phyloP scores from a whole-genome alignment of 2,329 filamentous ascomycete genomes.

The Pseudogymnoascus sp. region DNA sequence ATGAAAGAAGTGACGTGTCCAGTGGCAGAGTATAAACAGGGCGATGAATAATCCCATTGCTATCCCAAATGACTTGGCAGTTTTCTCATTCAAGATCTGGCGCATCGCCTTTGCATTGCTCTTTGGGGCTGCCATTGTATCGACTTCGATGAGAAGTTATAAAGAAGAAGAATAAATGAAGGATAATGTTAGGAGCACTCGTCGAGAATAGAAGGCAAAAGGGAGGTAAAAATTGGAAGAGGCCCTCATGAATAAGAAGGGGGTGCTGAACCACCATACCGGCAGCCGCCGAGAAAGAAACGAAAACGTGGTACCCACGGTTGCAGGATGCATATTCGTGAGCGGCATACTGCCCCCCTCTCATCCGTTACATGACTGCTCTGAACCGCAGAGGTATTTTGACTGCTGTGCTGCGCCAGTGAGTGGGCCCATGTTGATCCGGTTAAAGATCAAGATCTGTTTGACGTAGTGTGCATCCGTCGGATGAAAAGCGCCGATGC shows the following conservation, averaged over 20 bases:
- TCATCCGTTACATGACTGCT: background rate
- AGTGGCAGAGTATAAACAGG: conserved; percentile 16
- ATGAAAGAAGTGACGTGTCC: conserved; percentile 10
- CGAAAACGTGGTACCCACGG: background rate
- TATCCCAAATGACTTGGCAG: conserved; percentile 16
- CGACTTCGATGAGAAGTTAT: background rate
- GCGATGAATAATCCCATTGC: conserved; percentile 15
- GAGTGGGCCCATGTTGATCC: background rate
- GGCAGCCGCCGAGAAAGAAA: background rate
- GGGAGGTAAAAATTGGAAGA: background rate
- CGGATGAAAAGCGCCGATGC: background rate
- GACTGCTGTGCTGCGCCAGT: background rate
- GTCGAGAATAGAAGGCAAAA: background rate
- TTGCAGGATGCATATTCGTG: background rate
- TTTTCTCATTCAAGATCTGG: conserved; percentile 1
- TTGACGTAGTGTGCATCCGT: background rate
- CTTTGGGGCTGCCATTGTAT: background rate
- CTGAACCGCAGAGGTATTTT: background rate
- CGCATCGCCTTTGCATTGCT: background rate
- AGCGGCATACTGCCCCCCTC: background rate
- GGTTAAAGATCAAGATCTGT: background rate
- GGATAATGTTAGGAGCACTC: background rate
- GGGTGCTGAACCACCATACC: background rate
- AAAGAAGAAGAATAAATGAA: background rate
- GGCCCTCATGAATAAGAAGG: background rate